Evolutionary conservation across 2,329 filamentous ascomycete genomes (phyloP).

Genomic region (Colletotrichum siamense): DNA sequence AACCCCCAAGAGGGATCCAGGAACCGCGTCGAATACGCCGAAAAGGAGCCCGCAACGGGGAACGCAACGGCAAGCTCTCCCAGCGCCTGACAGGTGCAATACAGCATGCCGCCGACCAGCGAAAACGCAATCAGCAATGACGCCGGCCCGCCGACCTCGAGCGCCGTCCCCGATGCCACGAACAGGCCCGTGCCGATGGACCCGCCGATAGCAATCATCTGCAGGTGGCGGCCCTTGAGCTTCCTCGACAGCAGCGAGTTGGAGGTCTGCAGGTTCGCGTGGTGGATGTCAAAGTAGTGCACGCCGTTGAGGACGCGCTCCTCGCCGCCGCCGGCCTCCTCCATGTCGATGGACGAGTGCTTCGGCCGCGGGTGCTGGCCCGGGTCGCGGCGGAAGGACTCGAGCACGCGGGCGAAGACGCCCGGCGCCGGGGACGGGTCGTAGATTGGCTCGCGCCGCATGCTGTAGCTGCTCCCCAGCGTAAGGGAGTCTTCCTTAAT

Average conservation of each 20-base stretch:
- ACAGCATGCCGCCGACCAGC: constrained; percentile 86
- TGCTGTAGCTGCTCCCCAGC: constrained; percentile 55
- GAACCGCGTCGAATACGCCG: constrained; percentile 90
- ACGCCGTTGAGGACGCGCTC: constrained; percentile 39
- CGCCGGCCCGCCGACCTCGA: constrained; percentile 77
- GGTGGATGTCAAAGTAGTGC: constrained; percentile 61
- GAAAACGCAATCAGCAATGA: constrained; percentile 79
- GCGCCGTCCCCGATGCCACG: constrained; percentile 77
- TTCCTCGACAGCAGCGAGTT: constrained; percentile 77
- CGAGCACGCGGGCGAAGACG: constrained; percentile 52
- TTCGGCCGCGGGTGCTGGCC: constrained; percentile 51
- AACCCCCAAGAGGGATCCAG: constrained; percentile 94
- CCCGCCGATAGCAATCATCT: constrained; percentile 97
- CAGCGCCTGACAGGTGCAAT: constrained; percentile 88
- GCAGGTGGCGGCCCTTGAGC: constrained; percentile 84
- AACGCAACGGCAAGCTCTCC: constrained; percentile 92
- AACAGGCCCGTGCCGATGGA: constrained; percentile 92
- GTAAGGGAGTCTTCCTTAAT: constrained; percentile 63
- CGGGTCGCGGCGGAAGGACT: constrained; percentile 70
- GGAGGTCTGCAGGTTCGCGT: constrained; percentile 75
- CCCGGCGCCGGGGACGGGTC: constrained; percentile 38
- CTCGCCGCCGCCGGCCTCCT: constrained; percentile 27
- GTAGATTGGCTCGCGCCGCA: constrained; percentile 57
- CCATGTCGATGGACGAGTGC: constrained; percentile 38
- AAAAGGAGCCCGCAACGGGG: constrained; percentile 90